Evolutionary conservation across 2,329 filamentous ascomycete genomes (phyloP), one percentile per base, ranked within the genome.

Genomic region (Trichoderma sp.): DNA sequence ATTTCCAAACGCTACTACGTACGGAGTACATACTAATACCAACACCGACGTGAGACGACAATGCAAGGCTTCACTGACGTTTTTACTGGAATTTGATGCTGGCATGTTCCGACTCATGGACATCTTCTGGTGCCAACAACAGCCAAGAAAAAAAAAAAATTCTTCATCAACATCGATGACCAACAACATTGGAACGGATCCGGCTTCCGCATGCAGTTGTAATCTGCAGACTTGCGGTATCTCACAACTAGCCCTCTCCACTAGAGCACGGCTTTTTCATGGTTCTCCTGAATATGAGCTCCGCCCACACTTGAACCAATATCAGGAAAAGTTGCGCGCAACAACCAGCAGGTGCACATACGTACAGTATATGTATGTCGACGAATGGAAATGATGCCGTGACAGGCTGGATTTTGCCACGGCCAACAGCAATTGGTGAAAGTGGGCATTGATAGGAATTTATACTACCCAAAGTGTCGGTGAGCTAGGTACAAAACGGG

Each of bases 161-260:
- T 10, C 12, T 60, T 60, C 27, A 34, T 25, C 57, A 22, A 10
- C n/a, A 25, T 15, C 15, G 57, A 32, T 5, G 27, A 34, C 39
- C 25, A 60, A 32, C 57, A 48, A 9, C 22, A 48, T 17, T 9
- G n/a, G 39, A 19, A n/a, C 13, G 58, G 42, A 34, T 32, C 58
- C 42, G 7, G 35, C 34, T 27, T 34, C 19, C 29, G 17, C 12
- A 37, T 29, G 13, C 29, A 50, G 58, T 27, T 13, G 13, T 27
- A 61, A 50, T 61, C 58, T 52, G 32, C 59, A 63, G 32, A 52
- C 13, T 52, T 63, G 45, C 37, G 37, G 25, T 59, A 25, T 59
- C 35, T 22, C 25, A 32, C 10, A 45, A 59, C n/a, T 45, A 29
- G 19, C 35, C 8, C 53, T 6, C 22, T 58, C 56, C 2, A 59